Evolutionary conservation across 176 grass and related monocot genomes (phyloP).

Genomic region (Pontederia crassipes): DNA sequence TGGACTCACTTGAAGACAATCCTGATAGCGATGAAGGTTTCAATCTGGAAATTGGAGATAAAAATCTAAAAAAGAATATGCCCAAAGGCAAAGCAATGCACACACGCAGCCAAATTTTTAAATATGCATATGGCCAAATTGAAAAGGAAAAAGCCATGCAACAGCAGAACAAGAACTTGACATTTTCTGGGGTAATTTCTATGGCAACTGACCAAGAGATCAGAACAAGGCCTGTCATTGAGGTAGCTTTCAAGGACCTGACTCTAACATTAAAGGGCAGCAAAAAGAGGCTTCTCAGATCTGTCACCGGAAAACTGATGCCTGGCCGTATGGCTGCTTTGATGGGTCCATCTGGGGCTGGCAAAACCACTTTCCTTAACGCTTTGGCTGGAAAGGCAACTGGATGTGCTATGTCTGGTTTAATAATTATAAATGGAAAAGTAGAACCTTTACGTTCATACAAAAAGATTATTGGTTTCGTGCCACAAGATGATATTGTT

Average conservation of each 20-base stretch:
- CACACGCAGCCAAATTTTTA: slow-evolving; percentile 62
- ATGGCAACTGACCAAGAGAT: slow-evolving; percentile 36
- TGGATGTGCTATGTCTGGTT: slow-evolving; percentile 56
- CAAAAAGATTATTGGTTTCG: slow-evolving; percentile 92
- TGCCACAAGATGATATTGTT: slow-evolving; percentile 92
- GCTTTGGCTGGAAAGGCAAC: slow-evolving; percentile 70
- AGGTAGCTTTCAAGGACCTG: slow-evolving; percentile 78
- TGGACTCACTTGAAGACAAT: slow-evolving; percentile 17
- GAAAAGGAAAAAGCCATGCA: slow-evolving; percentile 63
- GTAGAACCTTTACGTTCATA: slow-evolving; percentile 57
- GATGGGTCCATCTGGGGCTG: slow-evolving; percentile 94
- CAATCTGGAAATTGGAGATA: slow-evolving; percentile 10
- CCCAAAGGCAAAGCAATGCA: slow-evolving; percentile 55
- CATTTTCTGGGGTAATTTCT: slow-evolving; percentile 56
- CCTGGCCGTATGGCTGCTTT: slow-evolving; percentile 74
- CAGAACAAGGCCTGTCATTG: slow-evolving; percentile 53
- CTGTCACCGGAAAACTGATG: slow-evolving; percentile 61
- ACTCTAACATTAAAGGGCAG: slow-evolving; percentile 49
- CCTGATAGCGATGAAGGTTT: slow-evolving; percentile 10
- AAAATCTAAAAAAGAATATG: slow-evolving; percentile 27
- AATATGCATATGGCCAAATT: slow-evolving; percentile 78
- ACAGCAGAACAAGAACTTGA: slow-evolving; percentile 58
- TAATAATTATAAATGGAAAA: slow-evolving; percentile 63
- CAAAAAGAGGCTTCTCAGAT: slow-evolving; percentile 66
- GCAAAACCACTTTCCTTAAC: slow-evolving; percentile 94